Evolutionary conservation across 768 basidiomycete genomes (phyloP).

Genomic region (Lyophyllum atratum): DNA sequence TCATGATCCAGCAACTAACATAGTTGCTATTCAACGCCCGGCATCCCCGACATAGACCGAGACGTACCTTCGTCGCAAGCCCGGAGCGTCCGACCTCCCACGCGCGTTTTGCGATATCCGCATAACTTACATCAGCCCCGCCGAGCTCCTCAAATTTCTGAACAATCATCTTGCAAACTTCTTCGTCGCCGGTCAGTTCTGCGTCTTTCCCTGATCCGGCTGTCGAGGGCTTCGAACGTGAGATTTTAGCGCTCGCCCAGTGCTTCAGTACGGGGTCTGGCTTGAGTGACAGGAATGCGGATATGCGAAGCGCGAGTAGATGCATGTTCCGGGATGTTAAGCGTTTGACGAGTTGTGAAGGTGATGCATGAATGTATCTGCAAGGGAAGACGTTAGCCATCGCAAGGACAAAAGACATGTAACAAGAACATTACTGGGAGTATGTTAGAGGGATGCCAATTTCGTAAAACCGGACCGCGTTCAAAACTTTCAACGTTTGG

Average conservation of each 20-base stretch:
- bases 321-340: constrained; percentile 88
- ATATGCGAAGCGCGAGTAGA: constrained; percentile 89
- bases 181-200: constrained; percentile 70
- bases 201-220: constrained; percentile 53
- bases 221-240: constrained; percentile 62
- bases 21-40: neutral
- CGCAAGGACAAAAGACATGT: neutral
- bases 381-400: neutral
- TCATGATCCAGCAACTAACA: constrained; percentile 88
- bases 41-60: constrained; percentile 53
- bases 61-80: constrained; percentile 17
- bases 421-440: constrained; percentile 63
- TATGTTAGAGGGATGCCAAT: constrained; percentile 94
- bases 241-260: constrained; percentile 94
- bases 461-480: constrained; percentile 89
- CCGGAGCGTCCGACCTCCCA: constrained; percentile 49
- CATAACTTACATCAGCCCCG: constrained; percentile 81
- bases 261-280: constrained; percentile 89
- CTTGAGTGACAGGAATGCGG: constrained; percentile 78
- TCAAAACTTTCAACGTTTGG: constrained; percentile 89
- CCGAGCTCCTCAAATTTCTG: constrained; percentile 87
- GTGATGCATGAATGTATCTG: constrained; percentile 83
- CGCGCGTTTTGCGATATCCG: constrained; percentile 91
- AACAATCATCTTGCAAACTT: constrained; percentile 81
- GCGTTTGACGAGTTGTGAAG: constrained; percentile 77